Base-by-base conservation (phyloP, 768 basidiomycete genomes). In the Hysterangium stoloniferum region DNA sequence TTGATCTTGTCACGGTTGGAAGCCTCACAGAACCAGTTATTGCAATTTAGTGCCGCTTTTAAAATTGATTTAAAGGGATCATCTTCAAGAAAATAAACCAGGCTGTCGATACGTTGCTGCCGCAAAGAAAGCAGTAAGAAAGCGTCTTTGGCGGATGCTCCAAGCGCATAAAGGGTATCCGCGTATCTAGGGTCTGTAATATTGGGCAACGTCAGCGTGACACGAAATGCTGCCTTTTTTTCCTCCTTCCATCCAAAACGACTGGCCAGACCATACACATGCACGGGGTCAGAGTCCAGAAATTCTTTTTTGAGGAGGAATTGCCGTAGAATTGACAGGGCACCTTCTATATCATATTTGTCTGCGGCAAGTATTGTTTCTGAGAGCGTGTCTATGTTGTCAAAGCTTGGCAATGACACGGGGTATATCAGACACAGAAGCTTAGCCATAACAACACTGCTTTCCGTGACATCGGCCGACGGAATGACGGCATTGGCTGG, bases 181-280 rank as follows among this genome's bases (percentile, higher is more conserved):
- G 29, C 13, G 29, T 34, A 28, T n/a, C 60, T 57, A 4, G 68
- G 65, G 13, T 66, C 63, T 50, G 68, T 65, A 1, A 79, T 59
- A 46, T 71, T 62, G n/a, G n/a, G n/a, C 12, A 73, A 54, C 13
- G 57, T 56, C 17, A 78, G 58, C 7, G 76, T 74, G 33, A 65
- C 58, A 17, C 66, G 62, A 3, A 74, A 68, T 2, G 75, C 73
- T 8, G 68, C 49, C 52, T 63, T 64, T 5, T 70, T 67, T 57
- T 76, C 75, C 36, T 71, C 66, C 37, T 63, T 63, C 73, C 75
- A 76, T 6, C 67, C 70, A 48, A 67, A 70, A 28, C 66, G 66
- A 17, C 69, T 67, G 6, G 73, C 67, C 36, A 78, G 62, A 2
- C 66, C 71, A 49, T 76, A 77, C 9, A 76, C 62, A 17, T 73